Evolutionary conservation across 176 grass and related monocot species (phyloP), one percentile per base, ranked within the genome.

Genomic region (Saccharum officinarum): DNA sequence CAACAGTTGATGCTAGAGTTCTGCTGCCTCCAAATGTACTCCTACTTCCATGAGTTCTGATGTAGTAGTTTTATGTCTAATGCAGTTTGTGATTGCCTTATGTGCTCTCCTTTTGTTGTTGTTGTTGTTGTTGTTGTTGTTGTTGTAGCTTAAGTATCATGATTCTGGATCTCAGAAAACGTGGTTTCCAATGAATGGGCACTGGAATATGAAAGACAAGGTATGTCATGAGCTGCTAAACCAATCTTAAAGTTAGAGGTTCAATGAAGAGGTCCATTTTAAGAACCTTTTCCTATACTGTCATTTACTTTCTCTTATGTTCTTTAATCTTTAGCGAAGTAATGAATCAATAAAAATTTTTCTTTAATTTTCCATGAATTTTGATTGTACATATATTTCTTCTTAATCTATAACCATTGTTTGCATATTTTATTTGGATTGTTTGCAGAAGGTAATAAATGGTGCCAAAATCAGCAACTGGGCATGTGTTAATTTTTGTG

Each of bases 191-290:
- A 38, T 16, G 15, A 10, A 67, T 46, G 92, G 92, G 3, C 4
- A 40, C 1, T 93, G 92, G 88, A 90, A 90, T 49, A 90, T 93
- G 88, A 76, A 10, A 50, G 45, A 59, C 6, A 93, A 54, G 92
- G 92, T 93, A 88, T 18, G 31, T 38, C 36, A 67, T 18, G 45
- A 80, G 15, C 8, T 67, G 50, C 13, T 65, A 17, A 65, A 80
- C 7, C 55, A 40, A 20, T 72, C 31, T 37, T 49, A 40, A 28
- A 0, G 1, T 41, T 71, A 14, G 3, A 42, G 13, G 11, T 38
- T 37, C 4, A 45, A 12, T 57, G 63, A 5, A 80, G 13, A 80
- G 14, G 2, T 1, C 40, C 37, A 22, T 22, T 67, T 79, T 3
- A 30, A 57, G n/a, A 41, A 67, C n/a, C 12, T 50, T 61, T 13